phyloP scores from a whole-genome alignment of 371 early-diverging fungal genomes.

The Capillidium rhysosporum region DNA sequence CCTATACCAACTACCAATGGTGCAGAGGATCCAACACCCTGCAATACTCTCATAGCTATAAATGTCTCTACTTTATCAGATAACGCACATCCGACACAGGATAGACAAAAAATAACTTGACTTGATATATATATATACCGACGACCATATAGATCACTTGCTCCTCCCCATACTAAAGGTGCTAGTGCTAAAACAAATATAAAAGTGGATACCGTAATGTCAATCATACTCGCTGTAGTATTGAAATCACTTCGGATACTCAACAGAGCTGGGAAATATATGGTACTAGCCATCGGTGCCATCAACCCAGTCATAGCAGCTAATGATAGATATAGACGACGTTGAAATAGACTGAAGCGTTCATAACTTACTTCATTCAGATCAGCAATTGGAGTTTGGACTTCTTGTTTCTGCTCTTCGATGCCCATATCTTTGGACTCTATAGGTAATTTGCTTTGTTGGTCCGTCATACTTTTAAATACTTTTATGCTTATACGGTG shows the following conservation, averaged over 20 bases:
- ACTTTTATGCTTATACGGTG: no score
- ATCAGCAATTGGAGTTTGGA: no score
- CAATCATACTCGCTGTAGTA: constrained; percentile 22
- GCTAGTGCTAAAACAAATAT: constrained; percentile 31
- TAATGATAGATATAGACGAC: neutral
- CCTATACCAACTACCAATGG: constrained; percentile 52
- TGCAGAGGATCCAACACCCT: constrained; percentile 46
- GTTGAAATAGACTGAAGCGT: neutral
- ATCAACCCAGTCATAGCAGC: neutral
- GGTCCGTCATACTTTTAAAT: no score
- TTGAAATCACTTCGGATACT: constrained; percentile 22
- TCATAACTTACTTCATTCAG: neutral
- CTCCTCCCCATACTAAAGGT: constrained; percentile 42
- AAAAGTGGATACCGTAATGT: constrained; percentile 29
- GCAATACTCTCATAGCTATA: constrained; percentile 35
- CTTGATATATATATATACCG: constrained; percentile 36
- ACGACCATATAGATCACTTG: constrained; percentile 45
- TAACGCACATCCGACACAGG: constrained; percentile 40
- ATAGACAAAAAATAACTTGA: constrained; percentile 24
- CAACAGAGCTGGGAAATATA: constrained; percentile 27
- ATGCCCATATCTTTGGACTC: no score
- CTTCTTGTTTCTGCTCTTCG: no score
- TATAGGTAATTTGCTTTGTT: no score
- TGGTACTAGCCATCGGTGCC: neutral
- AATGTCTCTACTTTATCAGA: constrained; percentile 25